Evolutionary conservation across 2,329 filamentous ascomycete genomes (phyloP).

Genomic region (Stagonosporopsis tanaceti): DNA sequence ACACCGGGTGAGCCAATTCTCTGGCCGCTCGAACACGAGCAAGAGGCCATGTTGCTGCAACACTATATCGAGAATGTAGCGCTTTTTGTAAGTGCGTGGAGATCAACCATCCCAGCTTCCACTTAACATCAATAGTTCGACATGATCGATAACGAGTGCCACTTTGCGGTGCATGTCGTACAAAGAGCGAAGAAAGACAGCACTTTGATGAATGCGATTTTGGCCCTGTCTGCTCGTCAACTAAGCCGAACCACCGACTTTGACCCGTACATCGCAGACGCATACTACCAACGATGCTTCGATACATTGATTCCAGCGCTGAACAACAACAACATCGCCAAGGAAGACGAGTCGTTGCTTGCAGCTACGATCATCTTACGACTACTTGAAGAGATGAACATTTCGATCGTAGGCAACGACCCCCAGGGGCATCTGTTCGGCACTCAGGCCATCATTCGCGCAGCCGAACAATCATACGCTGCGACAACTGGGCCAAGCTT

Average conservation of each 20-base stretch:
- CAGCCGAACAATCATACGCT: conserved; percentile 44
- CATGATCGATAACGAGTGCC: conserved; percentile 45
- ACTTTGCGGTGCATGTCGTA: conserved; percentile 47
- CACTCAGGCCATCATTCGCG: conserved; percentile 49
- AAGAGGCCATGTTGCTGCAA: conserved; percentile 48
- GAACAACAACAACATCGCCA: conserved; percentile 49
- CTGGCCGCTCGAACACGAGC: conserved; percentile 48
- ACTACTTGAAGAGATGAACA: conserved; percentile 54
- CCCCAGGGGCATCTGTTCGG: conserved; percentile 50
- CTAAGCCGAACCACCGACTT: conserved; percentile 51
- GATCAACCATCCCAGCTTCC: neutral
- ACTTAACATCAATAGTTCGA: conserved; percentile 39
- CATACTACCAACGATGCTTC: conserved; percentile 53
- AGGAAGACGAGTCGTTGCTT: conserved; percentile 52
- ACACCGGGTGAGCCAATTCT: conserved; percentile 40
- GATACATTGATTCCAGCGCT: conserved; percentile 52
- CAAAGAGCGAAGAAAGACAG: conserved; percentile 49
- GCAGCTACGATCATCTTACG: conserved; percentile 53
- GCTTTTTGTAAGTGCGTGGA: conserved; percentile 39
- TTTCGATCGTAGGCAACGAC: conserved; percentile 47
- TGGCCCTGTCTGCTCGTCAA: conserved; percentile 54
- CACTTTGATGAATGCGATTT: conserved; percentile 53
- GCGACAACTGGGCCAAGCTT: conserved; percentile 43
- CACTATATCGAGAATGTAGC: conserved; percentile 50
- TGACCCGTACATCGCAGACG: conserved; percentile 53